Base-by-base conservation (phyloP, 2,329 filamentous ascomycete species). In the Pseudopyrenochaeta lycopersici region DNA sequence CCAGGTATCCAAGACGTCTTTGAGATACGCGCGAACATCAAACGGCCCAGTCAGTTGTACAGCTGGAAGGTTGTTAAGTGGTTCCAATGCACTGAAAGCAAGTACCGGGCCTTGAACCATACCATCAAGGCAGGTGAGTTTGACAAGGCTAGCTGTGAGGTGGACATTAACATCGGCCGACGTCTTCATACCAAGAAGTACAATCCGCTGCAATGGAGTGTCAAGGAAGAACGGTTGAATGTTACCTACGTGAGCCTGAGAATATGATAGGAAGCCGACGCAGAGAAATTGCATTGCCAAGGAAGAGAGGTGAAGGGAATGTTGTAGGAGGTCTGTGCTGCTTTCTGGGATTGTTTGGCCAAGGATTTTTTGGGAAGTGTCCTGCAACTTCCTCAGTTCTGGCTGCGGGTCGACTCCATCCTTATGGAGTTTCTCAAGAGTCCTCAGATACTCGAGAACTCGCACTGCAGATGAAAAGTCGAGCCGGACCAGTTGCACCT, bases 251-350 rank as follows among this genome's bases (percentile, higher is more conserved):
- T 56, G 52, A 18, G 52, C 52, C 23, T 56, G 47, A 21, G 2
- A 48, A 35, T 56, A 56, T 2, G 46, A 51, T 7, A 56, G 33
- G 27, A 56, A 46, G 7, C 35, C 47, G n/a, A 51, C 15, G 20
- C 17, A 47, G 2, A 46, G 17, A 21, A 56, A 23, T 38, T 56
- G 47, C 10, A 27, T 23, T 1, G 47, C 35, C n/a, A 56, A 21
- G 11, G 43, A 14, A 12, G 30, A 17, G 11, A 46, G 3, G 17
- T 46, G 49, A 20, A 52, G 15, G 15, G 15, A 23, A 5, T 27
- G 4, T 27, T 27, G 4, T 27, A 9, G 23, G 23, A 9, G 9
- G 4, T 27, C 9, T 27, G 23, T 9, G 23, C n/a, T 5, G 9
- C 9, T 27, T 27, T 27, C 23, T 27, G 23, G 9, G 23, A 27